These are phyloP conservation scores for Aspergillus latus DNA, from an alignment of 2,329 filamentous ascomycete genomes.

Conservation along the genomic window DNA sequence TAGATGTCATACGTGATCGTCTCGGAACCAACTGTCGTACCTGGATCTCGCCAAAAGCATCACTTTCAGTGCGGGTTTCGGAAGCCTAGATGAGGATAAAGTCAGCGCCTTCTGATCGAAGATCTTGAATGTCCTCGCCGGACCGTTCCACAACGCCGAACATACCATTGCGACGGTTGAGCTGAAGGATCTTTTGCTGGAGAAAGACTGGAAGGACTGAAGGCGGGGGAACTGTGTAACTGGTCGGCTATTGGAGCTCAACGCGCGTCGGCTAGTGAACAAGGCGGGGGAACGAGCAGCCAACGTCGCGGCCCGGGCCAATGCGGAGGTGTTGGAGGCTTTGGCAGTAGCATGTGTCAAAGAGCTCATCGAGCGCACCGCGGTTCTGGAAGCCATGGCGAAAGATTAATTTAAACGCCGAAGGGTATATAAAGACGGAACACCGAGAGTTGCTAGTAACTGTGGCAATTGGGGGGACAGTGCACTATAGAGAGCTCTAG, in stretches of 20 bases:
- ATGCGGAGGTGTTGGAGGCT: slow-evolving; percentile 33
- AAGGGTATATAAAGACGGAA: slow-evolving; percentile 1
- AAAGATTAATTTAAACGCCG: slow-evolving; percentile 18
- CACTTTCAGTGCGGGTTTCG: slow-evolving; percentile 77
- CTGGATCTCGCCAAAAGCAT: slow-evolving; percentile 96
- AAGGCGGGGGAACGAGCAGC: slow-evolving; percentile 32
- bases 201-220: slow-evolving; percentile 32
- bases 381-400: slow-evolving; percentile 40
- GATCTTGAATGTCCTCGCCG: not conserved
- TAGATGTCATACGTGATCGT: slow-evolving; percentile 8
- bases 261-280: slow-evolving; percentile 26
- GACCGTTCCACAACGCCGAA: not conserved
- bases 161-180: slow-evolving; percentile 42
- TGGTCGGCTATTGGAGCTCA: slow-evolving; percentile 34
- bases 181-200: slow-evolving; percentile 38
- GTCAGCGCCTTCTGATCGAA: slow-evolving; percentile 8
- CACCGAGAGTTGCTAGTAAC: slow-evolving; percentile 1
- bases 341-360: slow-evolving; percentile 35
- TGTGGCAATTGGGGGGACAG: not conserved
- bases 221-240: slow-evolving; percentile 38
- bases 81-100: slow-evolving; percentile 32
- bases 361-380: slow-evolving; percentile 39
- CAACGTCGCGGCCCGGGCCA: slow-evolving; percentile 31
- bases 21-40: slow-evolving; percentile 28
- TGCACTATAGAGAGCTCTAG: not conserved